Base-by-base conservation (phyloP, 2,329 filamentous ascomycete species). In the Epichloe glyceriae region DNA sequence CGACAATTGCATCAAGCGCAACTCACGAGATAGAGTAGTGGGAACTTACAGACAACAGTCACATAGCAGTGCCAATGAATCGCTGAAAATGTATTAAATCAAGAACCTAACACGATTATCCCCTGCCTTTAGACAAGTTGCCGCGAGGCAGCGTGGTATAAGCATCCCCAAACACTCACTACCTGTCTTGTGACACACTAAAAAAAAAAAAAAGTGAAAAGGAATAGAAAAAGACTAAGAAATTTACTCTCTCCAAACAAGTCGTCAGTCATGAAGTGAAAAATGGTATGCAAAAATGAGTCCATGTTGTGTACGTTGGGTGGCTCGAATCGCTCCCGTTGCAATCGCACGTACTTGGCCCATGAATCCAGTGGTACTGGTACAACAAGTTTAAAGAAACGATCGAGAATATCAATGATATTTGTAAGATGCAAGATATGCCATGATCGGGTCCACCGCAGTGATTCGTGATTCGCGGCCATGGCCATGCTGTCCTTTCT, bases 71-170 rank as follows among this genome's bases (percentile, higher is more conserved):
- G 8, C 19, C 17, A 37, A 40, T 40, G 4, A 2, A 30, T 5
- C 22, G 42, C 26, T n/a, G n/a, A 45, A 45, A 34, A 34, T 22
- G 12, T 46, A 26, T 56, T 53, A 53, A 55, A 54, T 43, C 48
- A 55, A 43, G 39, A 45, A 17, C 42, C 56, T 52, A 52, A 42
- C 41, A 55, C 46, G 43, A 50, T 7, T 19, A 11, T 33, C 12
- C 41, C 49, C 49, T 47, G 50, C 51, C 46, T 51, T 59, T 53
- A 55, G 62, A 66, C 64, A 69, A 68, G 62, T 62, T 70, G 68
- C 71, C 71, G 71, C 57, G 71, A 72, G 72, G 71, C 70, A 73
- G 63, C 68, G 65, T 67, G 71, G 67, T 71, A 68, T 62, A 62
- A 61, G 40, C 34, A 50, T 50, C 33, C 41, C 8, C 12, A 22